A percentile compares a stretch with the other conserved stretches of the same genome.
These are phyloP conservation scores for Tripidium arundinaceum DNA, from an alignment of 202 grass and related monocot genomes.

Conservation along the genomic window DNA sequence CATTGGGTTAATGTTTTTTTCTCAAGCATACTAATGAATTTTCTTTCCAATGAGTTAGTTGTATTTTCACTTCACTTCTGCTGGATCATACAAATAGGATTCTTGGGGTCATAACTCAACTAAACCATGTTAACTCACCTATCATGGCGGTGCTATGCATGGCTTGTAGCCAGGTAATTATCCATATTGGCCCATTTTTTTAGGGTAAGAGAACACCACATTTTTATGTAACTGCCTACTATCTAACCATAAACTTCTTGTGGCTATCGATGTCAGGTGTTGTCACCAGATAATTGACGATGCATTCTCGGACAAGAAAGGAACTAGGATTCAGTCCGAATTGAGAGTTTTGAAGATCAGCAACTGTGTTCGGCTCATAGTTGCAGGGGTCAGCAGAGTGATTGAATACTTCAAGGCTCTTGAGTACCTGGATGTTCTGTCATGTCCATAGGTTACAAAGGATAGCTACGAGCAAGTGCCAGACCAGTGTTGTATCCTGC, in stretches of 20 bases:
- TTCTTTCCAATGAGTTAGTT: no score
- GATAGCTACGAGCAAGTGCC: conserved; percentile 60
- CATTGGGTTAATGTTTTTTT: no score
- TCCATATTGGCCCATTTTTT: no score
- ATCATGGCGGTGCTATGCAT: no score
- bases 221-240: conserved; percentile 52
- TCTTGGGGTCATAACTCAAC: no score
- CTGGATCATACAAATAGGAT: no score
- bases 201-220: no score
- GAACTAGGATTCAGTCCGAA: conserved; percentile 38
- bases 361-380: conserved; percentile 48
- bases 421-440: conserved; percentile 66
- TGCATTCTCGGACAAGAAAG: conserved; percentile 44
- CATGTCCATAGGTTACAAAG: conserved; percentile 63
- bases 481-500: conserved; percentile 59
- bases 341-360: conserved; percentile 60
- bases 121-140: no score
- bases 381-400: conserved; percentile 49
- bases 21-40: no score
- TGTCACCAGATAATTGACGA: conserved; percentile 70
- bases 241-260: conserved; percentile 62
- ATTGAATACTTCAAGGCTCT: conserved; percentile 61
- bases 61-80: no score
- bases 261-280: conserved; percentile 71
- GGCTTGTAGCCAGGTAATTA: no score